Conservation (phyloP, 2,329 filamentous ascomycete species). For the Scleromitrula shiraiana region DNA sequence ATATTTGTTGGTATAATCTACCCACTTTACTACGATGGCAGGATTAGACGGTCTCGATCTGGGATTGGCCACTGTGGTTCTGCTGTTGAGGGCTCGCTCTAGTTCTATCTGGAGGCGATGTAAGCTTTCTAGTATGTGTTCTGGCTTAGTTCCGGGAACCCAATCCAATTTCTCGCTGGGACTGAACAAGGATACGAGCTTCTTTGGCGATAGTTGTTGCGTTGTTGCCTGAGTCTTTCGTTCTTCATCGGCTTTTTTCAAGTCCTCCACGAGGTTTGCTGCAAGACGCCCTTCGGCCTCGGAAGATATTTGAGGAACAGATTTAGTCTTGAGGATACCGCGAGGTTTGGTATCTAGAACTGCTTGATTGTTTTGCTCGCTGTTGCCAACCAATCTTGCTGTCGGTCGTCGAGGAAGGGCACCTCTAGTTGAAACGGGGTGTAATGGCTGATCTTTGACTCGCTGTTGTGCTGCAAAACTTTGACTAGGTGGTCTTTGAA, state of each 20-base stretch:
- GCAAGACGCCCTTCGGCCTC: conserved; percentile 27
- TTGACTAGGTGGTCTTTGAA: conserved; percentile 41
- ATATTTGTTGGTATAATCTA: conserved; percentile 83
- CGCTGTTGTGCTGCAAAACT: conserved; percentile 61
- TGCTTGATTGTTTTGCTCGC: not conserved
- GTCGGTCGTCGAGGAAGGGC: conserved; percentile 16
- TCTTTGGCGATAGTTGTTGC: conserved; percentile 34
- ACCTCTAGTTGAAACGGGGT: conserved; percentile 11
- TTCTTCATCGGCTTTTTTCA: conserved; percentile 18
- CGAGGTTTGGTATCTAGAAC: conserved; percentile 13
- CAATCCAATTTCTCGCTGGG: conserved; percentile 43
- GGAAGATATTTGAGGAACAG: conserved; percentile 16
- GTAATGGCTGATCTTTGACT: conserved; percentile 43
- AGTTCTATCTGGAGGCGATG: conserved; percentile 50
- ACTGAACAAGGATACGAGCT: conserved; percentile 40
- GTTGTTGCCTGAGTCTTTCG: conserved; percentile 18
- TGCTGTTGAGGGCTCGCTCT: conserved; percentile 54
- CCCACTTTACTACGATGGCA: conserved; percentile 69
- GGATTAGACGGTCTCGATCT: conserved; percentile 48
- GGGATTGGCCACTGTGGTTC: conserved; percentile 53
- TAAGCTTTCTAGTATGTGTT: conserved; percentile 48
- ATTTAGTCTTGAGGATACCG: conserved; percentile 12
- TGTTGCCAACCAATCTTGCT: conserved; percentile 1
- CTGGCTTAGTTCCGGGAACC: conserved; percentile 48
- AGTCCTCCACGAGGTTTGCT: conserved; percentile 24